Percentiles rank a stretch among this genome's conserved stretches.
These are phyloP conservation scores for Fusarium brachygibbosum DNA, from an alignment of 2,329 filamentous ascomycete genomes.

Conservation along the genomic window DNA sequence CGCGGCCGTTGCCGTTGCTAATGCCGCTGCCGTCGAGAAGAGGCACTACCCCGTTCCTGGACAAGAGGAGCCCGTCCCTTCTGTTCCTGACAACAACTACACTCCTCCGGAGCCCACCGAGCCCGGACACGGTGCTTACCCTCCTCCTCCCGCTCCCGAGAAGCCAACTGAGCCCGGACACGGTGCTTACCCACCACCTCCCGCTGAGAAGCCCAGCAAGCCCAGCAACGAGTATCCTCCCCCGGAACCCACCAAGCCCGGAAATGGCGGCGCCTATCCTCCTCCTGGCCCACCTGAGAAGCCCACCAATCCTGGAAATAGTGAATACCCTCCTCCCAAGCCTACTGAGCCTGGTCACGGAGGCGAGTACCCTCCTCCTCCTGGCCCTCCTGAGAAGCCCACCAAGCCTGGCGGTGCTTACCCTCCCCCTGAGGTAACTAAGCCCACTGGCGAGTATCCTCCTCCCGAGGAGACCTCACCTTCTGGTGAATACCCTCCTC, in stretches of 20 bases:
- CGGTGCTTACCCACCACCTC: not conserved
- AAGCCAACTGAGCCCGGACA: too few relatives aligned
- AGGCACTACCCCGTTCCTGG: constrained; percentile 25
- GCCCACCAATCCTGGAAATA: too few relatives aligned
- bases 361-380: not conserved
- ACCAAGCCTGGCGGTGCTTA: not conserved
- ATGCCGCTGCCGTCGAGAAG: constrained; percentile 39
- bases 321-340: not conserved
- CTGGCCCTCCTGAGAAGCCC: constrained; percentile 3
- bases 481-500: constrained; percentile 7
- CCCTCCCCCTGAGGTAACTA: constrained; percentile 4
- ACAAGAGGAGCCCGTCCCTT: constrained; percentile 5
- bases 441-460: not conserved
- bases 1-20: constrained; percentile 41
- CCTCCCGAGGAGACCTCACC: constrained; percentile 20
- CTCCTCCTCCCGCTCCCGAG: not conserved
- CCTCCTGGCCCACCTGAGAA: too few relatives aligned
- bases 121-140: constrained; percentile 13
- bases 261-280: too few relatives aligned
- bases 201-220: not conserved
- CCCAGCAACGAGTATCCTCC: not conserved
- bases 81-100: constrained; percentile 13
- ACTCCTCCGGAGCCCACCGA: constrained; percentile 21
- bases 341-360: too few relatives aligned
- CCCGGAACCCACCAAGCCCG: not conserved